Conservation (phyloP, 2,329 filamentous ascomycete genomes). For the Daldinia eschscholtzii region DNA sequence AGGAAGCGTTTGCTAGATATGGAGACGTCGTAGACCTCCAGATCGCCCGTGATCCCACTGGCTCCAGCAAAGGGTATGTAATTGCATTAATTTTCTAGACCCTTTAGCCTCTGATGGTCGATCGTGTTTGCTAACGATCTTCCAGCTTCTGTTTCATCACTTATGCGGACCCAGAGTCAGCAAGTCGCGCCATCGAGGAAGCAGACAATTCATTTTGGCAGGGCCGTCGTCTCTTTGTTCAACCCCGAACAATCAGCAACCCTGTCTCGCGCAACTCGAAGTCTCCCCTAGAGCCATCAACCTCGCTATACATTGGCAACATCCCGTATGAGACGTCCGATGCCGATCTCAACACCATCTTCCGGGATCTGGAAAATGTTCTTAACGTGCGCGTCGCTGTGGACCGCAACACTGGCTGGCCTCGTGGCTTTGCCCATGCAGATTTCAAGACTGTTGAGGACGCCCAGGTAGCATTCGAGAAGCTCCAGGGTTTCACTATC, state of each 20-base stretch:
- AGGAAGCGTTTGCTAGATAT: slow-evolving; percentile 67
- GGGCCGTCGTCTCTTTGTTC: slow-evolving; percentile 51
- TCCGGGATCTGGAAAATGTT: slow-evolving; percentile 77
- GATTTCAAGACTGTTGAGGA: slow-evolving; percentile 79
- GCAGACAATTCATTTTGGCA: slow-evolving; percentile 53
- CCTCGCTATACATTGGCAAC: slow-evolving; percentile 85
- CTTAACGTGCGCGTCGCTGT: slow-evolving; percentile 84
- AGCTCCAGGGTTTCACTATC: slow-evolving; percentile 68
- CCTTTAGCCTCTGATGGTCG: not conserved
- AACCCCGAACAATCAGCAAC: not conserved
- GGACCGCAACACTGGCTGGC: slow-evolving; percentile 83
- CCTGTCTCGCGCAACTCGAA: not conserved
- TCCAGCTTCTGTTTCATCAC: slow-evolving; percentile 51
- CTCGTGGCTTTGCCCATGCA: slow-evolving; percentile 85
- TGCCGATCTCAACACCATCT: slow-evolving; percentile 82
- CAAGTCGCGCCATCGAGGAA: slow-evolving; percentile 45
- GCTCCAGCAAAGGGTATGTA: slow-evolving; percentile 53
- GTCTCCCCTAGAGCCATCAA: slow-evolving; percentile 60
- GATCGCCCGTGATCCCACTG: slow-evolving; percentile 49
- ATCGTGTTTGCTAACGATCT: slow-evolving; percentile 31
- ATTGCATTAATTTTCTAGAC: slow-evolving; percentile 11
- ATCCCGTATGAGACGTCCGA: slow-evolving; percentile 89
- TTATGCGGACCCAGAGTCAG: slow-evolving; percentile 38
- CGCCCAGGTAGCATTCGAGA: slow-evolving; percentile 70
- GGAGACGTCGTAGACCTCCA: slow-evolving; percentile 46